These are phyloP conservation scores for Penicillium hordei DNA, from an alignment of 2,329 filamentous ascomycete genomes.

Conservation along the genomic window DNA sequence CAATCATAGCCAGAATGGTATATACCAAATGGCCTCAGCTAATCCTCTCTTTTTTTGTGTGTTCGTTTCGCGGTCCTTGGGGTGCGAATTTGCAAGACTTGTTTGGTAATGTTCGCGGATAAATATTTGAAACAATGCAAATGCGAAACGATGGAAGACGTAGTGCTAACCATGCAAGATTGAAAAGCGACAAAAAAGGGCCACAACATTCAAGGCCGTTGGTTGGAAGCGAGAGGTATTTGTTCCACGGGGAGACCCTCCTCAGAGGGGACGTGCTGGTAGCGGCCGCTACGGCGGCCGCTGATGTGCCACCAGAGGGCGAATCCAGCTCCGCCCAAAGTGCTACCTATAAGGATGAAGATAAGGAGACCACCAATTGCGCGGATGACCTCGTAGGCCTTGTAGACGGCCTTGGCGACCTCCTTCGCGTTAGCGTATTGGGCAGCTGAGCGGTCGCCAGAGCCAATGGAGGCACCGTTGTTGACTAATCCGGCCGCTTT, in stretches of 20 bases:
- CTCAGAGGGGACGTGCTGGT: conserved; percentile 33
- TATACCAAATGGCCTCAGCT: conserved; percentile 15
- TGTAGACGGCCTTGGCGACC: conserved; percentile 29
- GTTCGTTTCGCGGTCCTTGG: not conserved
- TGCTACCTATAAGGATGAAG: conserved; percentile 28
- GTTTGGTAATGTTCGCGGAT: not conserved
- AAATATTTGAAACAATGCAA: too few relatives aligned
- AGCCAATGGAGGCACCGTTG: conserved; percentile 3
- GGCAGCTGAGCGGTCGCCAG: not conserved
- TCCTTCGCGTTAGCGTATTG: conserved; percentile 27
- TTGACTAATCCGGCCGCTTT: conserved; percentile 9
- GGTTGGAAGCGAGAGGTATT: conserved; percentile 16
- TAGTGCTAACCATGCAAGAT: conserved; percentile 14
- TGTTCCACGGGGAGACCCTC: conserved; percentile 28
- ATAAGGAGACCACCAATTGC: conserved; percentile 32
- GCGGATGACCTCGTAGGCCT: conserved; percentile 34
- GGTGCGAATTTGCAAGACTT: not conserved
- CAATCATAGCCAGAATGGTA: conserved; percentile 20
- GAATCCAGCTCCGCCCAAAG: conserved; percentile 25
- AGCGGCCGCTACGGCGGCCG: conserved; percentile 27
- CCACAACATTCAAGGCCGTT: not conserved
- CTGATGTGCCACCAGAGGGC: conserved; percentile 24
- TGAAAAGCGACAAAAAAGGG: not conserved
- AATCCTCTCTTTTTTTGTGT: not conserved
- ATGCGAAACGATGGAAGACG: too few relatives aligned